Base-by-base conservation (phyloP, 768 basidiomycete species). In the Nevesoporus exiguus region DNA sequence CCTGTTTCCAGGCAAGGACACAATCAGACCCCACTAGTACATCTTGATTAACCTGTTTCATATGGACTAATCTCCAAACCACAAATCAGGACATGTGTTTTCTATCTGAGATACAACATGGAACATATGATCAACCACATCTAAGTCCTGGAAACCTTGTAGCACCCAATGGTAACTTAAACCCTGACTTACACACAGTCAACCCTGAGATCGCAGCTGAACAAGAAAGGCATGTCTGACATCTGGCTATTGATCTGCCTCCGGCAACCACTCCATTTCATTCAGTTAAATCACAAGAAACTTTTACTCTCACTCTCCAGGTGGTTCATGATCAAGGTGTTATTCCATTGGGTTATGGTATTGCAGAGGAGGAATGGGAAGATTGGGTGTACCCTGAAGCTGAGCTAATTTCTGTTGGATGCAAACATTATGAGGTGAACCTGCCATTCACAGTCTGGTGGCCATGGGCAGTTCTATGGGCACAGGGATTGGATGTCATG, bases 1-100 rank as follows among this genome's bases (percentile, higher is more conserved):
- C 68, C 70, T 0, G 60, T 79, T 11, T 56, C 43, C 1, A 37
- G 30, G 9, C 33, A 9, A 21, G 57, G 27, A 1, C 49, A 49
- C 7, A 34, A 56, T 19, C 55, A 49, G 27, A 3, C 43, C 13
- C 55, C 39, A 6, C 11, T n/a, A 2, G 24, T 33, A n/a, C 7
- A 24, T 30, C 1, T 21, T 22, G 9, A n/a, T 30, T 21, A 5
- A n/a, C n/a, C n/a, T n/a, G n/a, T n/a, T n/a, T n/a, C n/a, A n/a
- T 30, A 33, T 25, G 1, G 8, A 3, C 7, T 7, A 3, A 19
- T 13, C 11, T 7, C 3, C 3, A 9, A 17, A 10, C 30, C 3
- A 1, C 15, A 22, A 5, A 50, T 29, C 8, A 29, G 52, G 57
- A 55, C 14, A 55, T 58, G 49, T 7, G 29, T 2, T 55, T 55